Evolutionary conservation across 345 rosid species (phyloP).

Genomic region (Fremontodendron californicum): DNA sequence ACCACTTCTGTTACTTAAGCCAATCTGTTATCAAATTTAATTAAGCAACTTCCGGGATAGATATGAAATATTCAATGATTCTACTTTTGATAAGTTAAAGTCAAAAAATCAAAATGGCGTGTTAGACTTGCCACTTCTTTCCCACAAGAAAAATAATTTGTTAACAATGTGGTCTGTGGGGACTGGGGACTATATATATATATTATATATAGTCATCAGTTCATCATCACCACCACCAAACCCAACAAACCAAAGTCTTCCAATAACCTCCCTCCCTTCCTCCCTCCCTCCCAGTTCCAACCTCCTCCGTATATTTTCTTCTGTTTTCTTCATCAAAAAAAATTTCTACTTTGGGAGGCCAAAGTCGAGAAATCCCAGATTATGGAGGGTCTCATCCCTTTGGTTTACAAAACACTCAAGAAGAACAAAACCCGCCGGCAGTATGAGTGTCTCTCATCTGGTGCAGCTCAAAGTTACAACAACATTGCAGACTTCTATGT

Average conservation of each 20-base stretch:
- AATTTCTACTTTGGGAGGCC: not conserved
- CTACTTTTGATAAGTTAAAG: not conserved
- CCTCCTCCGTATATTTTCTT: not conserved
- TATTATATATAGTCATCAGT: not conserved
- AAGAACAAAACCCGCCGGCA: conserved; percentile 52
- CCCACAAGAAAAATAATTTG: not conserved
- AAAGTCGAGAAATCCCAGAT: not conserved
- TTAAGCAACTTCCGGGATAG: not conserved
- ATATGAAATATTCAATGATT: not conserved
- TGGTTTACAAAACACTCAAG: conserved; percentile 65
- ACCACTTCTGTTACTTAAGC: not conserved
- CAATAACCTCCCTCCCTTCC: not conserved
- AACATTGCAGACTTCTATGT: conserved; percentile 27
- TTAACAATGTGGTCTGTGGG: too few species aligned
- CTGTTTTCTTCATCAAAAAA: conserved; percentile 20
- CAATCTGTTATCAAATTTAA: not conserved
- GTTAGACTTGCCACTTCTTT: not conserved
- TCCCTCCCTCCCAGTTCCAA: not conserved
- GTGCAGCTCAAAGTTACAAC: conserved; percentile 35
- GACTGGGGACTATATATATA: too few species aligned
- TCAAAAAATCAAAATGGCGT: not conserved
- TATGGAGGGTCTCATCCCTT: conserved; percentile 86
- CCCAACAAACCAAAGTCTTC: conserved; percentile 22
- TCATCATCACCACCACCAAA: conserved; percentile 21
- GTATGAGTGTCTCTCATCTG: conserved; percentile 69